Evolutionary conservation across 139 green algal genomes (phyloP).

Genomic region (Tetraselmis chui): DNA sequence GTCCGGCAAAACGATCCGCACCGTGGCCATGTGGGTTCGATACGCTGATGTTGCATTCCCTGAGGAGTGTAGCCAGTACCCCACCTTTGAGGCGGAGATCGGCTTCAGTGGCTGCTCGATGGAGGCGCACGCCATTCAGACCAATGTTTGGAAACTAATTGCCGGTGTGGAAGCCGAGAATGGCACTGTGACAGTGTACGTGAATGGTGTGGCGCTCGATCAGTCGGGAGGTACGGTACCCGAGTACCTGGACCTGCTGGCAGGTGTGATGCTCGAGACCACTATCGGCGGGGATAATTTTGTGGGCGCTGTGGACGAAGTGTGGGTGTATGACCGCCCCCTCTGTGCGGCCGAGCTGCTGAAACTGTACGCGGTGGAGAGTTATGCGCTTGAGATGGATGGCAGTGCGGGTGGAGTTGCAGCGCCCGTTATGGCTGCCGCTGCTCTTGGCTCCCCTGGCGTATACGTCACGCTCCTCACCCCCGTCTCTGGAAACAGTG

Average conservation of each 20-base stretch:
- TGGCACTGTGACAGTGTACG: slow-evolving; percentile 8
- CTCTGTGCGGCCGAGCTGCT: slow-evolving; percentile 11
- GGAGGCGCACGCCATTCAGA: slow-evolving; percentile 2
- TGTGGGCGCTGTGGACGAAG: slow-evolving; percentile 10
- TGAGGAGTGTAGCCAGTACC: background rate
- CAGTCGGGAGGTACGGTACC: background rate
- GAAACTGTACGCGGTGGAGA: slow-evolving; percentile 10
- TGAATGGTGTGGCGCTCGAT: slow-evolving; percentile 12
- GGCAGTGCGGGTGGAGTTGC: background rate
- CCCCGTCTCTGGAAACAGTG: background rate
- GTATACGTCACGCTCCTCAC: background rate
- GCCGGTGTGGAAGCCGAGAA: background rate
- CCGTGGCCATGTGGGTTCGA: slow-evolving; percentile 23
- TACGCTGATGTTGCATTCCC: slow-evolving; percentile 13
- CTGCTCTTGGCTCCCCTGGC: slow-evolving; percentile 2
- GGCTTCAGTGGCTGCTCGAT: background rate
- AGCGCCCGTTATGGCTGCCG: background rate
- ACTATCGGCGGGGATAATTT: slow-evolving; percentile 7
- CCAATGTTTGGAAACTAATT: slow-evolving; percentile 18
- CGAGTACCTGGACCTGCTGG: slow-evolving; percentile 5
- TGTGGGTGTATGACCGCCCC: slow-evolving; percentile 15
- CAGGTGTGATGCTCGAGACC: background rate
- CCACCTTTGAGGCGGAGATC: slow-evolving; percentile 5
- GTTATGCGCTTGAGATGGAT: slow-evolving; percentile 13
- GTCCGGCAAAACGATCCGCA: background rate